phyloP scores from a whole-genome alignment of 176 grass and related monocot species.

The Aegilops bicornis region DNA sequence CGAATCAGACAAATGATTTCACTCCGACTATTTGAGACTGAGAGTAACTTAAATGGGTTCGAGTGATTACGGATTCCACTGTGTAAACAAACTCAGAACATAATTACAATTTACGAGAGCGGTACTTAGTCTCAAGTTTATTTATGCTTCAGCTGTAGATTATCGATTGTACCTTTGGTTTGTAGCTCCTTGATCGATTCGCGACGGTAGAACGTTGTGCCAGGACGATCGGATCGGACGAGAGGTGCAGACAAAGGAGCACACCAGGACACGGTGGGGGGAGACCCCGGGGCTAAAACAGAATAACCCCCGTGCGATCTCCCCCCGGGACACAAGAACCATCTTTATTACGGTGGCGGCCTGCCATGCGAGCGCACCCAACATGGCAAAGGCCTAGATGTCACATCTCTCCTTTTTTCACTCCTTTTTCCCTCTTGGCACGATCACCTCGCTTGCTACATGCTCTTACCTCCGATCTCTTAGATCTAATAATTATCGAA shows the following conservation, averaged over 20 bases:
- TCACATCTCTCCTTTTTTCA: conserved; percentile 21
- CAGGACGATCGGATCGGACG: background rate
- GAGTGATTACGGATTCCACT: background rate
- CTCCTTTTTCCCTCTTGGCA: background rate
- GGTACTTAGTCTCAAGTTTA: too few relatives aligned
- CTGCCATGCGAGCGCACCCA: conserved; percentile 88
- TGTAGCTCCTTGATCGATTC: conserved; percentile 23
- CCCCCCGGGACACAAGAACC: conserved; percentile 27
- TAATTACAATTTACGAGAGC: background rate
- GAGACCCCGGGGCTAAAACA: conserved; percentile 50
- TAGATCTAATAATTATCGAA: conserved; percentile 48
- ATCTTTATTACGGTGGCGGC: conserved; percentile 58
- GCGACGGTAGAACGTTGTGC: background rate
- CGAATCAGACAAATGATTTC: too few relatives aligned
- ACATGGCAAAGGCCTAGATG: conserved; percentile 63
- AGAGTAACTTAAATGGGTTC: too few relatives aligned
- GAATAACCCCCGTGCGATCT: conserved; percentile 59
- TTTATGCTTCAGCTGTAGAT: background rate
- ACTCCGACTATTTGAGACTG: too few relatives aligned
- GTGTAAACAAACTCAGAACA: background rate
- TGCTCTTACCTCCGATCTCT: conserved; percentile 31
- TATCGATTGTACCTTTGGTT: conserved; percentile 33
- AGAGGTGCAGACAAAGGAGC: background rate
- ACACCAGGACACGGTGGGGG: conserved; percentile 13
- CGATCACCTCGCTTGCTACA: conserved; percentile 14